Evolutionary conservation across 2,329 filamentous ascomycete species (phyloP).

Genomic region (Ramularia endophylla): DNA sequence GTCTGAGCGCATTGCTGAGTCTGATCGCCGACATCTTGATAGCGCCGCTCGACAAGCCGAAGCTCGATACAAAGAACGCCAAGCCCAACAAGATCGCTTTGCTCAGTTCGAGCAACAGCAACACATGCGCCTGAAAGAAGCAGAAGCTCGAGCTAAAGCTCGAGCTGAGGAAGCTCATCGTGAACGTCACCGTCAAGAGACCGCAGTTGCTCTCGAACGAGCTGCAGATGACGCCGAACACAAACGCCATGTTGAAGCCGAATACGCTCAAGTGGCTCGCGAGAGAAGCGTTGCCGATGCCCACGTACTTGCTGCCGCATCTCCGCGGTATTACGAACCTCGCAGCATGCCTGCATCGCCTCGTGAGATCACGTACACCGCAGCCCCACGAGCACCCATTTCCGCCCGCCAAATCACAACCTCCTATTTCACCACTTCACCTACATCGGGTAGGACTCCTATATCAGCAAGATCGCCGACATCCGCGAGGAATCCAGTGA

Average conservation of each 20-base stretch:
- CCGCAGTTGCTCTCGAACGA: conserved; percentile 1
- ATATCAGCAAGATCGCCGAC: too few species aligned
- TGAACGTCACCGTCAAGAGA: conserved; percentile 3
- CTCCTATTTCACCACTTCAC: too few species aligned
- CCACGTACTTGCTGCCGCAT: too few species aligned
- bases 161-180: neutral
- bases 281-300: conserved; percentile 5
- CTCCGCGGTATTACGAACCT: too few species aligned
- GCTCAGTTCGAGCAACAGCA: conserved; percentile 7
- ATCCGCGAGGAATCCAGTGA: too few species aligned
- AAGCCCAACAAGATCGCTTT: conserved; percentile 9
- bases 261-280: conserved; percentile 1
- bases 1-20: neutral
- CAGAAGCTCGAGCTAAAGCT: neutral
- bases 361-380: too few species aligned
- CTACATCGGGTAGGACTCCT: too few species aligned
- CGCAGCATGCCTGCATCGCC: too few species aligned
- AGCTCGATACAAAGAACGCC: conserved; percentile 9
- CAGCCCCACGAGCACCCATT: too few species aligned
- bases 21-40: neutral
- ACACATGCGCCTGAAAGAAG: conserved; percentile 1
- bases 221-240: conserved; percentile 3
- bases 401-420: too few species aligned
- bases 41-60: neutral
- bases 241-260: conserved; percentile 2